Conservation (phyloP, 106 monocot species). For the Posidonia australis region DNA sequence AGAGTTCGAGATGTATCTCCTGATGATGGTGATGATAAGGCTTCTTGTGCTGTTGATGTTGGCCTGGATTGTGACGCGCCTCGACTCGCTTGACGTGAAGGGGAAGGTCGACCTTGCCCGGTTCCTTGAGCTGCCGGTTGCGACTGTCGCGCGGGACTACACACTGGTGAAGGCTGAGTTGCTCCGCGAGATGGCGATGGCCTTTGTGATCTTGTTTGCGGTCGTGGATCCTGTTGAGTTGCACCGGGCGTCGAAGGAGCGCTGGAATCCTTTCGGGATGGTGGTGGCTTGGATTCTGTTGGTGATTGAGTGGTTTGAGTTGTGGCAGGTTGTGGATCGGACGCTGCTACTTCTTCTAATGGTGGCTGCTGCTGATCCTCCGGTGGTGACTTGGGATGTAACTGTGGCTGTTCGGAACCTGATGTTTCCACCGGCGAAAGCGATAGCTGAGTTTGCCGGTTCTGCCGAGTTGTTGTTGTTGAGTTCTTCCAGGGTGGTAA, state of each 20-base stretch:
- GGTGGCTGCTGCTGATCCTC: not conserved
- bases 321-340: not conserved
- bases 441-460: not conserved
- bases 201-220: not conserved
- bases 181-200: not conserved
- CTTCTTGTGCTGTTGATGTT: not conserved
- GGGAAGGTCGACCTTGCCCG: not conserved
- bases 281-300: too few species aligned
- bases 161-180: not conserved
- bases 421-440: too few species aligned
- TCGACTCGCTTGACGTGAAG: not conserved
- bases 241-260: too few species aligned
- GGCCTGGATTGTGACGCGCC: not conserved
- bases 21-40: too few species aligned
- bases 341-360: not conserved
- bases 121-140: not conserved
- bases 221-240: too few species aligned
- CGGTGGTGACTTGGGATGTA: not conserved
- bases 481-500: not conserved
- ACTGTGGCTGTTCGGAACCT: not conserved
- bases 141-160: not conserved
- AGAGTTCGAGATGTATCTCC: not conserved
- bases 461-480: not conserved
- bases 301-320: not conserved
- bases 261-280: too few species aligned